Evolutionary conservation across 495 filamentous ascomycete species (phyloP).

Genomic region (Neurospora sp.): DNA sequence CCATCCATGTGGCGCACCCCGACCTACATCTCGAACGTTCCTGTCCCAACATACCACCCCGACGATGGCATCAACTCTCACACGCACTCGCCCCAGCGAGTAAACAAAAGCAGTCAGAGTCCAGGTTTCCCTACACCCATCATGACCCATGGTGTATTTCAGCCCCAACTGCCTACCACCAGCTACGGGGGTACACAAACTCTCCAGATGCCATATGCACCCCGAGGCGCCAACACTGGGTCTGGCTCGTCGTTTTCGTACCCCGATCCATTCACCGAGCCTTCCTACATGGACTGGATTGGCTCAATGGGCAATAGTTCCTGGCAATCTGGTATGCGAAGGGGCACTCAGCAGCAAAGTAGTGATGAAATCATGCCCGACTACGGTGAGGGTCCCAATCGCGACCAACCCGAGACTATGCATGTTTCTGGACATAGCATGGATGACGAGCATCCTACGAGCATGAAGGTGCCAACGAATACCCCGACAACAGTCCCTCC

Average conservation of each 20-base stretch:
- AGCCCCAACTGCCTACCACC: slow-evolving; percentile 9
- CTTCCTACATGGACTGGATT: slow-evolving; percentile 30
- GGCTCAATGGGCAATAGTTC: slow-evolving; percentile 7
- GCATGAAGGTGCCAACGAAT: slow-evolving; percentile 30
- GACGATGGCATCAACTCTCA: slow-evolving; percentile 33
- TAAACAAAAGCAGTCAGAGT: slow-evolving; percentile 4
- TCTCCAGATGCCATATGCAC: slow-evolving; percentile 12
- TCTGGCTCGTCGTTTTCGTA: slow-evolving; percentile 12
- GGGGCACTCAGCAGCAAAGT: slow-evolving; percentile 17
- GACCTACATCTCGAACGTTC: slow-evolving; percentile 23
- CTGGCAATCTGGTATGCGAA: slow-evolving; percentile 7
- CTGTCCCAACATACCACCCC: slow-evolving; percentile 30
- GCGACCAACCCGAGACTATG: slow-evolving; percentile 10
- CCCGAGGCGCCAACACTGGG: slow-evolving; percentile 8
- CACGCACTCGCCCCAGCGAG: slow-evolving; percentile 28
- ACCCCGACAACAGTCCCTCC: slow-evolving; percentile 20
- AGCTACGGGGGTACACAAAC: slow-evolving; percentile 10
- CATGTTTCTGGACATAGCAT: slow-evolving; percentile 23
- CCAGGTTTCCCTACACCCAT: slow-evolving; percentile 2
- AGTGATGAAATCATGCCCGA: slow-evolving; percentile 34
- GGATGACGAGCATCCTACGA: slow-evolving; percentile 19
- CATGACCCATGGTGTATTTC: slow-evolving; percentile 3
- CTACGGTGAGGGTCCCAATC: slow-evolving; percentile 16
- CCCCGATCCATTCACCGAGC: slow-evolving; percentile 27
- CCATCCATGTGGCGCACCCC: slow-evolving; percentile 57